Evolutionary conservation across 192 early-diverging fungal genomes (phyloP).

Genomic region (Gigaspora rosea): DNA sequence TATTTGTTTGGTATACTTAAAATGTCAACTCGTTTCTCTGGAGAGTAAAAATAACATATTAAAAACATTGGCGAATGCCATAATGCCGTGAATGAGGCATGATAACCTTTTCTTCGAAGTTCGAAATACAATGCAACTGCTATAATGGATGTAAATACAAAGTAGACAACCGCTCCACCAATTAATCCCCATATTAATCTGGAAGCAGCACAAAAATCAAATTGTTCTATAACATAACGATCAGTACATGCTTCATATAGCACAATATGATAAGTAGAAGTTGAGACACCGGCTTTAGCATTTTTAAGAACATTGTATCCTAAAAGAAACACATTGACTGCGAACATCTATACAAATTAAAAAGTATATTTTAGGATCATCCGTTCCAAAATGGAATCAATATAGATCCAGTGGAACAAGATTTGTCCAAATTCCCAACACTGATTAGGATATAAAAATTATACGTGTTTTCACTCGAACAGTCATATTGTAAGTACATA

Average conservation of each 20-base stretch:
- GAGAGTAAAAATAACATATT: constrained; percentile 18
- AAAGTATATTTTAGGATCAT: neutral
- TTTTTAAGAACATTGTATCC: constrained; percentile 24
- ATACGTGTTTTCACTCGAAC: too few relatives aligned
- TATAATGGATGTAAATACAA: constrained; percentile 14
- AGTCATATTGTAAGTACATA: neutral
- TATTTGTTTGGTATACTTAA: constrained; percentile 31
- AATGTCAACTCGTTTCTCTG: constrained; percentile 19
- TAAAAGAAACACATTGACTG: constrained; percentile 21
- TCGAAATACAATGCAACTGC: constrained; percentile 16
- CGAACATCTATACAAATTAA: constrained; percentile 16
- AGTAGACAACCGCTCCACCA: constrained; percentile 21
- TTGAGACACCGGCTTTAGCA: neutral
- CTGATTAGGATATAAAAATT: neutral
- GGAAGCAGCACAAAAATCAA: constrained; percentile 30
- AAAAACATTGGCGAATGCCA: constrained; percentile 31
- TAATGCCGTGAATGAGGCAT: constrained; percentile 25
- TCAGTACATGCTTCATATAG: constrained; percentile 24
- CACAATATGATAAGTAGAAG: neutral
- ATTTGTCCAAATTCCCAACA: neutral
- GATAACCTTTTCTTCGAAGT: constrained; percentile 18
- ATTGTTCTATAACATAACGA: constrained; percentile 20
- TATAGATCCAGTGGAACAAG: too few relatives aligned
- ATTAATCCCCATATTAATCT: constrained; percentile 22
- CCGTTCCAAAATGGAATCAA: too few relatives aligned